Evolutionary conservation across 2,329 filamentous ascomycete species (phyloP), one percentile per base, ranked within the genome.

Genomic region (Nemania sp.): DNA sequence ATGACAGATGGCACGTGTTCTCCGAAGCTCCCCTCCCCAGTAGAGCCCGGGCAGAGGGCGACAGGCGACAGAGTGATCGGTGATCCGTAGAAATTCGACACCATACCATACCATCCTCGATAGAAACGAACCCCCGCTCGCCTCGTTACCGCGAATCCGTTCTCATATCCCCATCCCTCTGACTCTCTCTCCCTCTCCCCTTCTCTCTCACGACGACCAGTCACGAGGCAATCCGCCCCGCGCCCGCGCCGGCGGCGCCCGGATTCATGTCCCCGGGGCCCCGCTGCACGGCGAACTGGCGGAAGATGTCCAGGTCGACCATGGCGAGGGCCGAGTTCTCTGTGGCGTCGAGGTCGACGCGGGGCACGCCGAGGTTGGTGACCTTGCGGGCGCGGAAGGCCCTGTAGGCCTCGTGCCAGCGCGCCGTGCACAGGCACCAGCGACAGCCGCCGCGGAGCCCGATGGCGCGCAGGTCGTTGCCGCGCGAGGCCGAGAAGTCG

Each of bases 341-440:
- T 42, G 82, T 85, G 20, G 81, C 81, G 32, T 79, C 77, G 40
- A 85, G 67, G 48, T 80, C 79, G 15, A 85, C 76, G 60, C 72
- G 71, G 5, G 71, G 73, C 34, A 76, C 74, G 11, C 71, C 68
- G 6, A 70, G 52, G 32, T 54, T 63, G 17, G 59, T 62, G 45
- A 74, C 65, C 35, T 76, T 75, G 43, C 80, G 79, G 12, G 74
- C 75, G 48, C 76, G 79, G 62, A 80, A 75, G 1, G 84, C 84
- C 56, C 83, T 76, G 62, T 85, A 81, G 1, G 84, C 86, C 71
- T 88, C 84, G 66, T 81, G 81, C 83, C 84, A 88, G 46, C 85
- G 74, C 11, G 73, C 76, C 2, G 84, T 84, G 68, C 86, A 88
- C 5, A 88, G 73, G 72, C 86, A 88, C 84, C 86, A 88, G 71